Base-by-base conservation (phyloP, 371 early-diverging fungal genomes). In the Lichtheimia ramosa region DNA sequence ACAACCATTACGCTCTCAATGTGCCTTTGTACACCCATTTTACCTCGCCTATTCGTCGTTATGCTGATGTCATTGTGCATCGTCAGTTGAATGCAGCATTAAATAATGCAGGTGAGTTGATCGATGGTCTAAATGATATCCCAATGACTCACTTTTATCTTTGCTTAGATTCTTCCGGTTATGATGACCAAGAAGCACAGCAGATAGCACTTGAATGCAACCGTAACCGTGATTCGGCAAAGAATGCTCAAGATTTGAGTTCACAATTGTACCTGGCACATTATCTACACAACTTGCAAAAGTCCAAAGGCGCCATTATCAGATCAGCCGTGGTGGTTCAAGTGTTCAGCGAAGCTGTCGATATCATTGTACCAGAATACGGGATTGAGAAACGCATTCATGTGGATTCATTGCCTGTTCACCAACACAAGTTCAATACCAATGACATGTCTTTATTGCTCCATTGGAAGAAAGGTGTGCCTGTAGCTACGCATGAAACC, bases 21-120 rank as follows among this genome's bases (percentile, higher is more conserved):
- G 88, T 90, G 0, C 90, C 88, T 0, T 71, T 94, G 18, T 98
- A 98, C 79, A 97, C 98, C 20, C 98, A 98, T 68, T 98, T 98
- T 65, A 98, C 98, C 1, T 98, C 98, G 3, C 99, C 99, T 3
- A 99, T 99, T 64, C 91, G 99, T 51, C 89, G 99, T 41, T 99
- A 97, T 74, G 93, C 99, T 48, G 99, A 99, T 83, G 81, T 99
- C 52, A 79, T 99, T 65, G 99, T 99, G 4, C 99, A 99, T 68
- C 92, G 99, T n/a, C 84, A 86, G 70, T 70, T 95, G 14, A 76
- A 79, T 21, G 74, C 81, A 12, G 1, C 59, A 88, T n/a, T 20
- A 25, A 5, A 51, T 55, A 10, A 46, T 18, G 64, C 68, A 59
- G 58, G 67, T 68, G 59, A 48, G 5, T n/a, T n/a, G n/a, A 43